phyloP scores from a whole-genome alignment of 192 early-diverging fungal genomes.

The Rhizoclosmatium sp. region DNA sequence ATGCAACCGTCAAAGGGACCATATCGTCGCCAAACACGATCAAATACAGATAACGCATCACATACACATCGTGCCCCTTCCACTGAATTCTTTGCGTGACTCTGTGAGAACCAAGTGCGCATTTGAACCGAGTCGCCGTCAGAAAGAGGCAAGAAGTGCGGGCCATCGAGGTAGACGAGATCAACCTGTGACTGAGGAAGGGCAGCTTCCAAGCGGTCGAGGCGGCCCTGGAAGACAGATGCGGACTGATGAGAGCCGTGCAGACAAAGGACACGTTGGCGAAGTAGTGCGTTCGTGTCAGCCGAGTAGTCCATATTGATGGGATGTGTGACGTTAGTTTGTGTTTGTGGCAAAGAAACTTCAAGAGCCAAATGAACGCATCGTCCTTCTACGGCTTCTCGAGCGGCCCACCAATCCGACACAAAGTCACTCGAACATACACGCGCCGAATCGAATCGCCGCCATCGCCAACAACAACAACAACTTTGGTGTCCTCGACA shows the following conservation, averaged over 20 bases:
- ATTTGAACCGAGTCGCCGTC: conserved; percentile 25
- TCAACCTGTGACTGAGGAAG: conserved; percentile 2
- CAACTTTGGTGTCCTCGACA: background rate
- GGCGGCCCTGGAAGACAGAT: conserved; percentile 19
- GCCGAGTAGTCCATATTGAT: background rate
- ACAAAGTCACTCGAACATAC: background rate
- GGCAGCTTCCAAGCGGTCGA: conserved; percentile 16
- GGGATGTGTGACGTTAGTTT: no score
- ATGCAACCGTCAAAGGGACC: conserved; percentile 40
- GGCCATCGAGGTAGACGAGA: conserved; percentile 33
- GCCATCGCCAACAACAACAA: background rate
- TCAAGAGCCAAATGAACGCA: no score
- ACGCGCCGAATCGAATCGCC: background rate
- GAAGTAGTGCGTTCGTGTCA: background rate
- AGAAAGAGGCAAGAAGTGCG: background rate
- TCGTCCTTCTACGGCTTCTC: no score
- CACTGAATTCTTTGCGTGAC: background rate
- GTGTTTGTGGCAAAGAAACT: no score
- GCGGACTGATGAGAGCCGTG: conserved; percentile 36
- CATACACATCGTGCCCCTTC: conserved; percentile 13
- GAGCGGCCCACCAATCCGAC: background rate
- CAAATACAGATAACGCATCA: background rate
- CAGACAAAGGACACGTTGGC: conserved; percentile 30
- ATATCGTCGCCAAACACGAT: conserved; percentile 7
- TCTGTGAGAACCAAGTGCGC: conserved; percentile 26